Conservation (phyloP, 140 eudicot species). For the Ambrosia hybrid region DNA sequence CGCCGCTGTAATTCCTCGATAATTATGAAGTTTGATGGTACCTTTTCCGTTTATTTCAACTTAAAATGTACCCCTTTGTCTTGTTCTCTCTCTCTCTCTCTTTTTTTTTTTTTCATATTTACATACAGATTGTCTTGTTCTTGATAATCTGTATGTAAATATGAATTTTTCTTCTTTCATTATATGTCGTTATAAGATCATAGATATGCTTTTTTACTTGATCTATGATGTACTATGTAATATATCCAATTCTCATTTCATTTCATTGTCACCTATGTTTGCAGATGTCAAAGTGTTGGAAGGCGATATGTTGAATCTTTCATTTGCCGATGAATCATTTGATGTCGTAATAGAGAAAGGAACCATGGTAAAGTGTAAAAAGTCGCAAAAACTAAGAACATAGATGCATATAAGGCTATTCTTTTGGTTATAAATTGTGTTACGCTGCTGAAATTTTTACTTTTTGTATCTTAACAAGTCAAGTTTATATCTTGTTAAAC, state of each 20-base stretch:
- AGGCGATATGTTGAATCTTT: slow-evolving; percentile 88
- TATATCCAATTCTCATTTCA: neutral
- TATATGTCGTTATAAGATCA: neutral
- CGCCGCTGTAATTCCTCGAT: neutral
- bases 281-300: slow-evolving; percentile 78
- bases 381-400: slow-evolving; percentile 5
- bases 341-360: slow-evolving; percentile 98
- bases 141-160: neutral
- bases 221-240: neutral
- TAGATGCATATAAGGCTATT: slow-evolving; percentile 13
- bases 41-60: neutral
- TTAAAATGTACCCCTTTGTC: neutral
- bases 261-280: slow-evolving; percentile 7
- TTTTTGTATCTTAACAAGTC: slow-evolving; percentile 26
- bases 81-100: no score
- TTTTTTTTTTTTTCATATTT: no score
- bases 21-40: neutral
- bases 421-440: slow-evolving; percentile 7
- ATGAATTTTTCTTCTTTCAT: neutral
- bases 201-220: neutral
- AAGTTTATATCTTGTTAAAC: slow-evolving; percentile 37
- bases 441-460: no score
- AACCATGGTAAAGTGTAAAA: slow-evolving; percentile 62
- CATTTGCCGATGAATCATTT: slow-evolving; percentile 69
- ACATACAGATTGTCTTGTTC: neutral